Conservation (phyloP, 169 alveolate genomes). For the Plasmodium vinckei region DNA sequence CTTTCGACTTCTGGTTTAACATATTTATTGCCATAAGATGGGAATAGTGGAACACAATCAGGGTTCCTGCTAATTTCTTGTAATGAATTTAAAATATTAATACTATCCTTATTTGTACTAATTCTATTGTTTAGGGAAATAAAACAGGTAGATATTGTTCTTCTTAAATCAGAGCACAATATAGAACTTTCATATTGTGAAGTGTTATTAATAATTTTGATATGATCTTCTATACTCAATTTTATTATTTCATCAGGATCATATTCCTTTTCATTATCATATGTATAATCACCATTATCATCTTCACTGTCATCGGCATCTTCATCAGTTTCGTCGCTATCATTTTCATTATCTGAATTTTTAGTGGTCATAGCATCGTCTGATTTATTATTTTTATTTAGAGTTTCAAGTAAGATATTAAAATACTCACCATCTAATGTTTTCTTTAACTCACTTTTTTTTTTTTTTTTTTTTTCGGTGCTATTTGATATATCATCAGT, state of each 20-base stretch:
- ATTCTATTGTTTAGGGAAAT: slow-evolving; percentile 48
- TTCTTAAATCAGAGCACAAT: slow-evolving; percentile 69
- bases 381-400: too few species aligned
- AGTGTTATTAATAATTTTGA: slow-evolving; percentile 39
- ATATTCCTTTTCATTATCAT: background rate
- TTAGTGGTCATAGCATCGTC: too few species aligned
- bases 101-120: slow-evolving; percentile 10
- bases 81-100: slow-evolving; percentile 46
- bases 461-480: too few species aligned
- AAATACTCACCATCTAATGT: too few species aligned
- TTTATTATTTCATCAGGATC: slow-evolving; percentile 8
- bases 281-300: too few species aligned
- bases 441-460: too few species aligned
- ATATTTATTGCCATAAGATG: slow-evolving; percentile 31
- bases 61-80: slow-evolving; percentile 71
- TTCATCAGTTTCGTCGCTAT: too few species aligned
- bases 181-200: slow-evolving; percentile 30
- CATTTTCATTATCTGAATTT: too few species aligned
- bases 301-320: too few species aligned
- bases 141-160: slow-evolving; percentile 66
- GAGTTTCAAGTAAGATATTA: too few species aligned
- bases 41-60: slow-evolving; percentile 35
- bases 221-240: slow-evolving; percentile 39
- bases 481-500: too few species aligned
- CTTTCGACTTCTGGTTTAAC: slow-evolving; percentile 19